Conservation (phyloP, 139 green algal species). For the Mesotaenium endlicherianum region DNA sequence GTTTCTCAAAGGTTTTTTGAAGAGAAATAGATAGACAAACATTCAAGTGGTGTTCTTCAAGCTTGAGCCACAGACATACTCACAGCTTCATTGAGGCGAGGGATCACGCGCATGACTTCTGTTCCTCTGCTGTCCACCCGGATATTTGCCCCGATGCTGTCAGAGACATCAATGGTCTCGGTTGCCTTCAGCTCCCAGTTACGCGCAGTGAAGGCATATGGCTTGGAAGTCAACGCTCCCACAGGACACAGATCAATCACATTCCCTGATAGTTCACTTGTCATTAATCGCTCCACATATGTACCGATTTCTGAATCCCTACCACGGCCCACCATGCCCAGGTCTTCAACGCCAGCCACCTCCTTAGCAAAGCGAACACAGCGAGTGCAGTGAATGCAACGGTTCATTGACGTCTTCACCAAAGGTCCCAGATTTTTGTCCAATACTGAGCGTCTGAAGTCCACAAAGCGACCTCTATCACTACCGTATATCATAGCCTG, state of each 20-base stretch:
- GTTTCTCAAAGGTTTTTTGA: no score
- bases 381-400: conserved; percentile 92
- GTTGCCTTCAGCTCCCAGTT: conserved; percentile 95
- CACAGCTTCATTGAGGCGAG: conserved; percentile 83
- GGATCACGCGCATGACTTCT: conserved; percentile 92
- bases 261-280: conserved; percentile 90
- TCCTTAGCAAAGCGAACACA: conserved; percentile 95
- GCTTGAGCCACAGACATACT: neutral
- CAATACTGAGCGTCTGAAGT: conserved; percentile 76
- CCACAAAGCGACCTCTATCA: conserved; percentile 86
- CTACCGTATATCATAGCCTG: conserved; percentile 92
- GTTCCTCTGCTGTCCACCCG: conserved; percentile 77
- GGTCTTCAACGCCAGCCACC: conserved; percentile 88
- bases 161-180: conserved; percentile 88
- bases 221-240: conserved; percentile 95
- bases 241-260: conserved; percentile 99
- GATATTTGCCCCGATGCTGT: conserved; percentile 88
- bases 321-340: conserved; percentile 90
- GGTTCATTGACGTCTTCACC: conserved; percentile 96
- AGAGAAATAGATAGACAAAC: no score
- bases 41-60: no score
- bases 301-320: conserved; percentile 84
- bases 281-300: conserved; percentile 91
- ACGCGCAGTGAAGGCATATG: conserved; percentile 91
- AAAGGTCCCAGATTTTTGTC: conserved; percentile 76